Evolutionary conservation across 768 basidiomycete species (phyloP).

Genomic region (Russula ochroleuca): DNA sequence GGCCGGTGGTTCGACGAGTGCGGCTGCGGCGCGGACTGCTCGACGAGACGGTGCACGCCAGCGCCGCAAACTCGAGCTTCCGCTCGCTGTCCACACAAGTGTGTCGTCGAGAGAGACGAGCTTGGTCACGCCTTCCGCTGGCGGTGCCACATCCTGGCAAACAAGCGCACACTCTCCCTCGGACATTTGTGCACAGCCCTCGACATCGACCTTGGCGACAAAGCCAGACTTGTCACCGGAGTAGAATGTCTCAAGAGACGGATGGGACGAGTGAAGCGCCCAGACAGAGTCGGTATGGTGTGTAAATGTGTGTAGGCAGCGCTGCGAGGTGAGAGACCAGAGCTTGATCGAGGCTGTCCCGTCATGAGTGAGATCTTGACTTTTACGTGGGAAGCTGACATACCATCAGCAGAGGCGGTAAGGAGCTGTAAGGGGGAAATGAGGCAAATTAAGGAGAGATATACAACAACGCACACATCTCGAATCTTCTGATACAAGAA

Average conservation of each 20-base stretch:
- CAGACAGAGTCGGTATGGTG: conserved; percentile 94
- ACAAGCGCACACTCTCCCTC: conserved; percentile 89
- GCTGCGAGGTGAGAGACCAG: conserved; percentile 87
- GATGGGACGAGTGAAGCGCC: conserved; percentile 86
- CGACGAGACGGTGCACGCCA: conserved; percentile 68
- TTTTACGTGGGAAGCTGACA: conserved; percentile 15
- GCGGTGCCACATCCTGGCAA: conserved; percentile 50
- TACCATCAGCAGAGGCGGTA: conserved; percentile 76
- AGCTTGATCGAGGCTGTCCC: conserved; percentile 73
- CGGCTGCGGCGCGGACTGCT: conserved; percentile 33
- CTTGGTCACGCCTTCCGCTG: conserved; percentile 71
- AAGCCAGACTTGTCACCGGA: conserved; percentile 91
- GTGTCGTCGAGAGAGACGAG: conserved; percentile 80
- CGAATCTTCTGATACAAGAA: conserved; percentile 85
- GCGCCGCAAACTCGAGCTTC: conserved; percentile 72
- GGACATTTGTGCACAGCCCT: conserved; percentile 70
- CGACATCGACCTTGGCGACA: conserved; percentile 88
- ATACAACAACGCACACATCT: conserved; percentile 62
- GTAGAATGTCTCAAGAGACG: conserved; percentile 84
- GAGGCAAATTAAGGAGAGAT: conserved; percentile 17
- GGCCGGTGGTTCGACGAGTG: conserved; percentile 23
- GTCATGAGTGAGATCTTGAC: conserved; percentile 21
- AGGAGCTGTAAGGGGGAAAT: conserved; percentile 48
- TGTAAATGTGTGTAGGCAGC: conserved; percentile 93
- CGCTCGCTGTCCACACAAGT: conserved; percentile 86